Evolutionary conservation across 805 yeast genomes (phyloP).

Genomic region (Pichia occidentalis): DNA sequence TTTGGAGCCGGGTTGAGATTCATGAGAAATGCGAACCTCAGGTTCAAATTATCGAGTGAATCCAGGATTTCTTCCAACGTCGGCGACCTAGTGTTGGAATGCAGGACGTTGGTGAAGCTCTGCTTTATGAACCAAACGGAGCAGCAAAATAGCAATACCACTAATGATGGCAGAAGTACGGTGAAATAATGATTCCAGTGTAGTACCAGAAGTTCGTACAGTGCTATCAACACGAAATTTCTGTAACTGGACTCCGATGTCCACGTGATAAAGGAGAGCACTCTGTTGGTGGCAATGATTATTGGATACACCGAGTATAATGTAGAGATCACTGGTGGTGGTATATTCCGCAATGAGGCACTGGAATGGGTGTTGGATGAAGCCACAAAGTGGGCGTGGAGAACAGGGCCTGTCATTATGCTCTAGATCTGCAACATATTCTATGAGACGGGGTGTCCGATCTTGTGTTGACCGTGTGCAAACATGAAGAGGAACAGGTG

Average conservation of each 20-base stretch:
- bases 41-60: conserved; percentile 39
- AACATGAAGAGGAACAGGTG: too few relatives aligned
- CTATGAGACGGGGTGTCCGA: not conserved
- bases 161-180: conserved; percentile 35
- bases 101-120: conserved; percentile 30
- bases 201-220: conserved; percentile 34
- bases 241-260: conserved; percentile 44
- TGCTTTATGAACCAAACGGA: conserved; percentile 41
- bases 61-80: conserved; percentile 48
- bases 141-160: conserved; percentile 34
- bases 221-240: conserved; percentile 37
- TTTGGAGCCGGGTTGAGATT: conserved; percentile 19
- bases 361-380: conserved; percentile 7
- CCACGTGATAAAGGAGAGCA: conserved; percentile 46
- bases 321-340: conserved; percentile 42
- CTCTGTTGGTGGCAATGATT: conserved; percentile 37
- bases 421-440: not conserved
- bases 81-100: conserved; percentile 29
- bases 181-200: conserved; percentile 37
- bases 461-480: not conserved
- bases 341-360: conserved; percentile 20
- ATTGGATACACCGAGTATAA: conserved; percentile 43
- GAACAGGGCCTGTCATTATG: not conserved
- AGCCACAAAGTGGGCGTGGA: conserved; percentile 20
- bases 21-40: conserved; percentile 34